Base-by-base conservation (phyloP, 495 filamentous ascomycete genomes). In the Penicillium steckii region DNA sequence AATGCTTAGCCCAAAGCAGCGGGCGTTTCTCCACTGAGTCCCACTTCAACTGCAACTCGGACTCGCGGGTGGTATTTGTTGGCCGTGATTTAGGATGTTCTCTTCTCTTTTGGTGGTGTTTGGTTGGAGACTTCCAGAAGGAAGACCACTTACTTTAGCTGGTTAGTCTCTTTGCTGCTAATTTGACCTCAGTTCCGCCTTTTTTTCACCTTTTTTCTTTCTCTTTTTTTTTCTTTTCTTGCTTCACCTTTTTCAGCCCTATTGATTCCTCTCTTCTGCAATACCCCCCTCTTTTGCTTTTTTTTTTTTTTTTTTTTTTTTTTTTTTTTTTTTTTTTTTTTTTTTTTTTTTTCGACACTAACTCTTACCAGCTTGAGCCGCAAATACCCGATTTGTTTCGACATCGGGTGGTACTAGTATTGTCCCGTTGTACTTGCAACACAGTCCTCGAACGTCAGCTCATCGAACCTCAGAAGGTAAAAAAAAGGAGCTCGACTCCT, bases 121-220 rank as follows among this genome's bases (percentile, higher is more conserved):
- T 7, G 4, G 9, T 35, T 13, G 13, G 8, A n/a, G 9, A 3
- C 32, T 3, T 35, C 26, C n/a, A 7, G 32, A 3, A 5, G 5
- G 27, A 19, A 17, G 12, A 41, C 38, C 38, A 53, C 50, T 43
- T 53, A 40, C 52, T 32, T 29, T 44, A 17, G 46, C 32, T 0
- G 46, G 46, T 24, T 50, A 50, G 44, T 29, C 40, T 30, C 12
- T 9, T 26, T 22, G 13, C n/a, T 17, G 22, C 41, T 27, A 41
- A 24, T 7, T 24, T 43, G 44, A 15, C 23, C 17, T 44, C 47
- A 32, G 10, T 29, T 23, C n/a, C n/a, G 27, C 22, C 12, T 10
- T 43, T 32, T 23, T 21, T 23, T 19, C 10, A 13, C 19, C 25
- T 50, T 15, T 42, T 23, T 24, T 32, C n/a, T 26, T 21, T 17